A percentile compares a stretch with the other conserved stretches of the same genome.
Evolutionary conservation across 495 filamentous ascomycete species (phyloP).

Genomic region (Articulospora tetracladia): DNA sequence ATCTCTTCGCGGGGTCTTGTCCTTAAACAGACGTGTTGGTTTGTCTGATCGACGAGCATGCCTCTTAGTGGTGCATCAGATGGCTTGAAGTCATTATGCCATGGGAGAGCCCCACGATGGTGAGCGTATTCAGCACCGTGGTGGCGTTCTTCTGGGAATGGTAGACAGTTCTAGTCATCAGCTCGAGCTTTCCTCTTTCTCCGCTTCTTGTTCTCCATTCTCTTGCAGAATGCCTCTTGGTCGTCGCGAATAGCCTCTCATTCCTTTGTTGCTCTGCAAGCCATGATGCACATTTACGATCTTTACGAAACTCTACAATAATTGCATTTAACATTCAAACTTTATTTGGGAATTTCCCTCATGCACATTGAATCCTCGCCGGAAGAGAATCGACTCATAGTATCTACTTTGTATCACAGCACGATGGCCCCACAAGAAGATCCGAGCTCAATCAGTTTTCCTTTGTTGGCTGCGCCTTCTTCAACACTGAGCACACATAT

Average conservation of each 20-base stretch:
- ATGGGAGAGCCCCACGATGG: conserved; percentile 3
- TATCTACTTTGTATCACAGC: conserved; percentile 3
- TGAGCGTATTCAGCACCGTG: neutral
- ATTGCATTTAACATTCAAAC: neutral
- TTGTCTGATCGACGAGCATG: conserved; percentile 20
- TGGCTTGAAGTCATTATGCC: conserved; percentile 11
- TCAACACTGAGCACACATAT: neutral
- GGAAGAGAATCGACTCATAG: conserved; percentile 11
- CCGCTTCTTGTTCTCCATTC: neutral
- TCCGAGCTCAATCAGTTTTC: neutral
- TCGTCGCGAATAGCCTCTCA: neutral
- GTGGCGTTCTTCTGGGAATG: neutral
- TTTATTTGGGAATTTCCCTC: neutral
- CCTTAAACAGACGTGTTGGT: conserved; percentile 1
- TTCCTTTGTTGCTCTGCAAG: conserved; percentile 17
- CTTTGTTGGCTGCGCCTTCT: neutral
- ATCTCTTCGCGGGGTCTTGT: neutral
- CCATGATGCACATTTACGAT: conserved; percentile 17
- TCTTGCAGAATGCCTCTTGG: neutral
- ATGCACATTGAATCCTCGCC: conserved; percentile 18
- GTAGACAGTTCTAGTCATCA: neutral
- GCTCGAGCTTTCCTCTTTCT: neutral
- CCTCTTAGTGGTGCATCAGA: conserved; percentile 11
- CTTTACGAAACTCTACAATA: conserved; percentile 6
- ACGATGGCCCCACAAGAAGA: neutral